Evolutionary conservation across 495 filamentous ascomycete genomes (phyloP).

Genomic region (Penicillium bialowiezense): DNA sequence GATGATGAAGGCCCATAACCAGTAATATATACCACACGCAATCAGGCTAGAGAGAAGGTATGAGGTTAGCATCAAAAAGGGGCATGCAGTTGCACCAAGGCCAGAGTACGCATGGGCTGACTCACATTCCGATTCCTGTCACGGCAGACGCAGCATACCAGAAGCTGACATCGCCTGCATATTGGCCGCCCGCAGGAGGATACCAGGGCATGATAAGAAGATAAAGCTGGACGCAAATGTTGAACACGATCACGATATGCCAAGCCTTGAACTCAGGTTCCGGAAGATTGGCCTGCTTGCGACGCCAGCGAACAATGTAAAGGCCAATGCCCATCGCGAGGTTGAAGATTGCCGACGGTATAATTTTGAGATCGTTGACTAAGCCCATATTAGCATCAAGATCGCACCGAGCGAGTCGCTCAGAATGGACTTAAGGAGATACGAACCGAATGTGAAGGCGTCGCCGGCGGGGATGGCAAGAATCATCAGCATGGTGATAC

Average conservation of each 20-base stretch:
- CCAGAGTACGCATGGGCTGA: constrained; percentile 6
- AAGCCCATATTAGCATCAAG: neutral
- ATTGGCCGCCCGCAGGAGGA: constrained; percentile 46
- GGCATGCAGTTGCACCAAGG: neutral
- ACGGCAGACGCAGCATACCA: constrained; percentile 57
- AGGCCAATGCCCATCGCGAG: constrained; percentile 46
- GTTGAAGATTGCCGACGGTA: constrained; percentile 43
- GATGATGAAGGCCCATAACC: neutral
- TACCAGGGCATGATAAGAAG: constrained; percentile 56
- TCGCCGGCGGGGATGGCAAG: constrained; percentile 55
- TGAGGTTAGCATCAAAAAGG: neutral
- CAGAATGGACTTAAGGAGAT: neutral
- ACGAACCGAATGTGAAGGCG: constrained; percentile 52
- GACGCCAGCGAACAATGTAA: constrained; percentile 43
- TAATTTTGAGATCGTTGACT: neutral
- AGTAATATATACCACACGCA: neutral
- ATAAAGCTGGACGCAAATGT: constrained; percentile 46
- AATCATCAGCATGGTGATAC: constrained; percentile 52
- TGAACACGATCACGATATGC: constrained; percentile 45
- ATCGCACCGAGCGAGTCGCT: constrained; percentile 11
- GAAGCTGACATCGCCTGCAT: constrained; percentile 51
- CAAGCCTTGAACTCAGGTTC: constrained; percentile 42
- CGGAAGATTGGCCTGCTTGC: constrained; percentile 34
- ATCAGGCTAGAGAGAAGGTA: neutral
- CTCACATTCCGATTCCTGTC: constrained; percentile 45